A percentile compares a stretch with the other conserved stretches of the same genome.
Evolutionary conservation across 441 rosid genomes (phyloP).

Genomic region (Gossypium trilobum): DNA sequence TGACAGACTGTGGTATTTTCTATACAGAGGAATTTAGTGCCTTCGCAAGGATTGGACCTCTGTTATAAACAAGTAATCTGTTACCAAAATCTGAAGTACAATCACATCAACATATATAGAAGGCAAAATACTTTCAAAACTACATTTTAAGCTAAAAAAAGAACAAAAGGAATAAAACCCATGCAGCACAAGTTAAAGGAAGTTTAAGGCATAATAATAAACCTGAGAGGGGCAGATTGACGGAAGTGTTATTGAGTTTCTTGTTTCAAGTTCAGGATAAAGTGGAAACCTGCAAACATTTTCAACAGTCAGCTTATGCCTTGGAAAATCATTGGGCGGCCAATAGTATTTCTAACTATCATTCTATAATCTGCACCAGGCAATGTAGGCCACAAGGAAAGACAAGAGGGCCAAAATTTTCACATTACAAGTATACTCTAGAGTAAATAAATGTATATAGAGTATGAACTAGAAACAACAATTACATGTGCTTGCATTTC

Average conservation of each 20-base stretch:
- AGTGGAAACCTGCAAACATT: slow-evolving; percentile 56
- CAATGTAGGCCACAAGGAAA: slow-evolving; percentile 3
- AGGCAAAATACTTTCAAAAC: not conserved
- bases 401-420: not conserved
- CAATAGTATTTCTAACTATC: not conserved
- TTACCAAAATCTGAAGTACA: not conserved
- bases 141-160: not conserved
- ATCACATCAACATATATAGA: slow-evolving; percentile 3
- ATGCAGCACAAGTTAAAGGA: not conserved
- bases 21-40: slow-evolving; percentile 55
- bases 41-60: slow-evolving; percentile 67
- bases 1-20: slow-evolving; percentile 65
- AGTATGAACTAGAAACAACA: slow-evolving; percentile 1
- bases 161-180: slow-evolving; percentile 4
- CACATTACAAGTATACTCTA: not conserved
- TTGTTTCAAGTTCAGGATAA: slow-evolving; percentile 84
- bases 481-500: slow-evolving; percentile 72
- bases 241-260: slow-evolving; percentile 68
- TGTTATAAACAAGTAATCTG: slow-evolving; percentile 27
- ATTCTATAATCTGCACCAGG: not conserved
- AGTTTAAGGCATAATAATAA: slow-evolving; percentile 9
- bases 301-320: slow-evolving; percentile 7
- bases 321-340: not conserved
- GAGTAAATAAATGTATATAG: not conserved
- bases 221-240: slow-evolving; percentile 89